Conservation (phyloP, 345 rosid genomes). For the Lenwebbia sp. region DNA sequence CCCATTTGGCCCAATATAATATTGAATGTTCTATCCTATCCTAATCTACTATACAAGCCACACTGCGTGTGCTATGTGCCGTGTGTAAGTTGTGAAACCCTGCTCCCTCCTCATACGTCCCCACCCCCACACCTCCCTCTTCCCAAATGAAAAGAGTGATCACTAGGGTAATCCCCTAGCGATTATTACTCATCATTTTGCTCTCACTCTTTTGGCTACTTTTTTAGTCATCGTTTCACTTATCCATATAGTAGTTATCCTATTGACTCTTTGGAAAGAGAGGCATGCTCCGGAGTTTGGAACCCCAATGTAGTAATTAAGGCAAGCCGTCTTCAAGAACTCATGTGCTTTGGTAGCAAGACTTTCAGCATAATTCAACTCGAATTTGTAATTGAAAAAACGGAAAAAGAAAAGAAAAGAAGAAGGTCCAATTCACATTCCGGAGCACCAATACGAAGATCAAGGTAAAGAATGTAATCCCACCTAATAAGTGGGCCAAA, state of each 20-base stretch:
- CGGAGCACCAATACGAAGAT: neutral
- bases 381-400: neutral
- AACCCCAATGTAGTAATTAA: neutral
- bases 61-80: too few species aligned
- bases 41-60: too few species aligned
- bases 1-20: neutral
- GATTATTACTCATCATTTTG: neutral
- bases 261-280: neutral
- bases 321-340: neutral
- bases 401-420: neutral
- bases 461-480: neutral
- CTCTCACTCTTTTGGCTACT: neutral
- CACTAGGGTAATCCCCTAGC: too few species aligned
- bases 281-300: neutral
- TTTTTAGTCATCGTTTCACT: neutral
- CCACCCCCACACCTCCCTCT: too few species aligned
- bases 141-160: too few species aligned
- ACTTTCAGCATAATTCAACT: neutral
- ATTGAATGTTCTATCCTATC: neutral
- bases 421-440: neutral
- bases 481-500: neutral
- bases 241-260: neutral
- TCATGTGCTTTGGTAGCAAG: neutral
- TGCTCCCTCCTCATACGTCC: too few species aligned
- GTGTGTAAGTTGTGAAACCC: too few species aligned